Evolutionary conservation across 192 early-diverging fungal species (phyloP).

Genomic region (Umbelopsis sp.): DNA sequence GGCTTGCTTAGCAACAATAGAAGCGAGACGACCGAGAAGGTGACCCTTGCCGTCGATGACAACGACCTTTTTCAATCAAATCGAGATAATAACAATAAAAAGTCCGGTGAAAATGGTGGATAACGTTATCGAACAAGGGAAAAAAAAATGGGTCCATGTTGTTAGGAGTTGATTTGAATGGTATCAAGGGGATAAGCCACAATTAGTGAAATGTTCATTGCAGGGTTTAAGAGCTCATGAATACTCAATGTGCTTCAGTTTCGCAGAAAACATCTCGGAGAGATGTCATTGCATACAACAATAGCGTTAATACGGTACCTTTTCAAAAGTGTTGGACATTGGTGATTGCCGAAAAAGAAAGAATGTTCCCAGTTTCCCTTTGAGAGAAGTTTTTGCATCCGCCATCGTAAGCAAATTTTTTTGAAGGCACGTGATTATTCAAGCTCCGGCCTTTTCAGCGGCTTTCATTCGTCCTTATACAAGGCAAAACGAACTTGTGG

Average conservation of each 20-base stretch:
- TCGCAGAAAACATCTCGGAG: neutral
- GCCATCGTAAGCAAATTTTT: constrained; percentile 11
- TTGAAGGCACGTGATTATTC: constrained; percentile 9
- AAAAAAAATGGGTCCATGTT: neutral
- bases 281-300: neutral
- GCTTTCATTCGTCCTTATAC: too few species aligned
- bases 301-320: constrained; percentile 10
- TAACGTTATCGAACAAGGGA: neutral
- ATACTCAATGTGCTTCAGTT: neutral
- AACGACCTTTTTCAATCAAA: constrained; percentile 69
- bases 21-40: constrained; percentile 95
- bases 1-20: constrained; percentile 97
- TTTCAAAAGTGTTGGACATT: constrained; percentile 20
- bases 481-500: too few species aligned
- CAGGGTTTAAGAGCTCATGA: neutral
- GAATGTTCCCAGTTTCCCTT: constrained; percentile 14
- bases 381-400: constrained; percentile 5
- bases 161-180: neutral
- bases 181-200: constrained; percentile 1
- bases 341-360: constrained; percentile 21
- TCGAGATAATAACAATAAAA: neutral
- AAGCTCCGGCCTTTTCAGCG: neutral
- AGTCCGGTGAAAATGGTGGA: neutral
- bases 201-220: constrained; percentile 3
- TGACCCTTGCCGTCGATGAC: constrained; percentile 99